Base-by-base conservation (phyloP, 2,329 filamentous ascomycete genomes). In the Fusarium incarnatum region DNA sequence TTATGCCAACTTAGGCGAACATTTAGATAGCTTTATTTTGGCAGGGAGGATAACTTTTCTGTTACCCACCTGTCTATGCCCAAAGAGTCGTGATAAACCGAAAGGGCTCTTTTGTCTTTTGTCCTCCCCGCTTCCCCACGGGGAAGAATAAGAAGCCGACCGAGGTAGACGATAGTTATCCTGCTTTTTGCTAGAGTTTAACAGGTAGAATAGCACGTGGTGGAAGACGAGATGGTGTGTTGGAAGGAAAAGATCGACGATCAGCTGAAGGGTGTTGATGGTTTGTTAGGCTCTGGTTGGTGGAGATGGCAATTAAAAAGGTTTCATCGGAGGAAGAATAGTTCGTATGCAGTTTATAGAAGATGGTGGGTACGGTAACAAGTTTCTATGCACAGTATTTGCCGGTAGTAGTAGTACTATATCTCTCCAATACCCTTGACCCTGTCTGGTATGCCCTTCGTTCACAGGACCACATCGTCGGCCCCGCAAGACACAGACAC, bases 101-200 rank as follows among this genome's bases (percentile, higher is more conserved):
- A 70, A 18, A 54, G 47, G 27, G 41, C 23, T 40, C 27, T 27
- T 22, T 62, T 30, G 41, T 40, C 27, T 27, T 22, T 62, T 27
- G 41, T 7, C n/a, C 34, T 42, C 28, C 68, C 68, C 68, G 63
- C 60, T 74, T 71, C 67, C 65, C 68, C 57, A 61, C 57, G 68
- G 72, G 53, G 67, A 48, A 61, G 61, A 15, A 27, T 50, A 55
- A 64, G 47, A 25, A 34, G 18, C 41, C 49, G 59, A 22, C 68
- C 68, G 68, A 71, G 68, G 68, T 52, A 57, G 20, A 18, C 50
- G 34, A n/a, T 30, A 23, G n/a, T 16, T 11, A 55, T 46, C 27
- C 30, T 46, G 41, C 27, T 34, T 56, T 45, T n/a, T 32, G 23
- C 16, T 13, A 13, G 41, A 44, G 20, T 44, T 23, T 23, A 45